Conservation (phyloP, 2,329 filamentous ascomycete genomes). For the Thielaviopsis populi region DNA sequence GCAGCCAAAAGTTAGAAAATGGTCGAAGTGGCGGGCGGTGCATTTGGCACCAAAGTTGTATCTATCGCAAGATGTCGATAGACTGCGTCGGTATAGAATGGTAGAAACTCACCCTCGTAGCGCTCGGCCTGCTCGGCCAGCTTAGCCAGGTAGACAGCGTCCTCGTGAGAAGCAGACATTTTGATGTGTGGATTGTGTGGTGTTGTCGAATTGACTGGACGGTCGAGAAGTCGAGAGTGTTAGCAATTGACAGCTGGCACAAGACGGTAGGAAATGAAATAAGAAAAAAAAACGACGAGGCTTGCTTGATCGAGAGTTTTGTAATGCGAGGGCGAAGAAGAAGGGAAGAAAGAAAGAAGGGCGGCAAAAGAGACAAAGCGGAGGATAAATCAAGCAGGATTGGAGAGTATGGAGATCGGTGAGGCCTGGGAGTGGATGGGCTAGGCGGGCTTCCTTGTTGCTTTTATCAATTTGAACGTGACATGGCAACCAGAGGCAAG, state of each 20-base stretch:
- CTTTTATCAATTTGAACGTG: conserved; percentile 2
- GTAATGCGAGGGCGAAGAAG: background rate
- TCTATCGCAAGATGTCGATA: background rate
- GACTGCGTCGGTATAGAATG: background rate
- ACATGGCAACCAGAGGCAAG: conserved; percentile 3
- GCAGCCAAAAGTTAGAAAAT: conserved; percentile 9
- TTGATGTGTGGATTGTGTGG: conserved; percentile 54
- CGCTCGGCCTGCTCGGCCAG: conserved; percentile 99
- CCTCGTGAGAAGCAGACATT: conserved; percentile 46
- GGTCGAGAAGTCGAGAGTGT: conserved; percentile 6
- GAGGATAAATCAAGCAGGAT: background rate
- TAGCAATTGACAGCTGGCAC: conserved; percentile 2
- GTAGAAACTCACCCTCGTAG: conserved; percentile 71
- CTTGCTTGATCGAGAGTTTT: background rate
- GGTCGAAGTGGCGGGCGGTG: conserved; percentile 2
- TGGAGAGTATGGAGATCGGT: conserved; percentile 10
- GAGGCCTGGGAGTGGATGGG: conserved; percentile 4
- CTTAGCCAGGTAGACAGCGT: conserved; percentile 99
- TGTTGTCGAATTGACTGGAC: conserved; percentile 10
- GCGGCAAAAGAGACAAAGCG: conserved; percentile 7
- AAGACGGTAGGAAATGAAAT: background rate
- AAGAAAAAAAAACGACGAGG: conserved; percentile 3
- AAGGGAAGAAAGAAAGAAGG: background rate
- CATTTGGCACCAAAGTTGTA: conserved; percentile 17
- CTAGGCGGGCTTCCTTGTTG: conserved; percentile 2